Evolutionary conservation across 176 grass and related monocot genomes (phyloP), one percentile per base, ranked within the genome.

Genomic region (Aegilops sharonensis): DNA sequence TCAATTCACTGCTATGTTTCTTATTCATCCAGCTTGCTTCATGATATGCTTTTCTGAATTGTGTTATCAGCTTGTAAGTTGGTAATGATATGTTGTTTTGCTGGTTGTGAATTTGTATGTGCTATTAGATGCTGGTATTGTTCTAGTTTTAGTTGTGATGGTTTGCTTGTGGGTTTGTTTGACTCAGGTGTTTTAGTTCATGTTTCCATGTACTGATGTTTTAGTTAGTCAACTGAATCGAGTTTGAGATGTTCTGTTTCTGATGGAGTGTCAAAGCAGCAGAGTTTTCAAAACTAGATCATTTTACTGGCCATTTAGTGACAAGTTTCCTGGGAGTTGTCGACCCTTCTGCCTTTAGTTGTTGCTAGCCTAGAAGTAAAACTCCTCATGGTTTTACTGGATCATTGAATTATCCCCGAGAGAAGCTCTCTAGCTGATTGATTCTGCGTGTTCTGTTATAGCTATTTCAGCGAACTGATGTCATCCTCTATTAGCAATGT

Each of bases 11-110:
- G 50, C 50, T 48, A 74, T 77, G 68, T 60, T 42, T 66, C 17
- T 82, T 78, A 68, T 71, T 54, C n/a, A 40, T 88, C 56, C 6
- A 62, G 68, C 5, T 9, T 47, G 73, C 40, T 64, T 56, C 74
- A 75, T 76, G 78, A 67, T 50, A 21, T 65, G 34, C 35, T 69
- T 79, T 68, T 21, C 2, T 70, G 21, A 60, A 63, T 54, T 81
- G 54, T 78, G 11, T 83, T 70, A 9, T 62, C 35, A 76, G 77
- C 18, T 43, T 57, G 65, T 25, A 21, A 45, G 24, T 64, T 42
- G 35, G 47, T 50, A 48, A 67, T 68, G 32, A 54, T 86, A 56
- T 45, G 35, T 32, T 87, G 14, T 68, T 31, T 10, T 81, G 36
- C 47, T 68, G 20, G 35, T 48, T 23, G 45, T 27, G 21, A 65